Evolutionary conservation across 208 protist genomes (phyloP), one percentile per base, ranked within the genome.

Genomic region (Leptomonas seymouri): DNA sequence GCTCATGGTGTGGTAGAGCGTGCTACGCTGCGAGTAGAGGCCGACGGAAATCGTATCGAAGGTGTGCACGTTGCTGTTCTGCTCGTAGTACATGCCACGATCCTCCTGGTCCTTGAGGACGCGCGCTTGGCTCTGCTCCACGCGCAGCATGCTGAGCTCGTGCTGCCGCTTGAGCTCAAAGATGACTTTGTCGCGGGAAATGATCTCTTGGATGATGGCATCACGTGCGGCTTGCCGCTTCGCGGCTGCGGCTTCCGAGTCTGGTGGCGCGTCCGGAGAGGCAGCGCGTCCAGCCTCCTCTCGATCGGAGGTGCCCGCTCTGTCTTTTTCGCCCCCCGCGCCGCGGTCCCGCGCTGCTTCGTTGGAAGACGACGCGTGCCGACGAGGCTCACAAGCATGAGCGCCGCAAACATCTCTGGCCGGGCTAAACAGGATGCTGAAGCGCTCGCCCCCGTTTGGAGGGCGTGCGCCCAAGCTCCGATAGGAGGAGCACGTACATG

Each of bases 131-230:
- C 90, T 84, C 64, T 96, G 87, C 73, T 94, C 82, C 15, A 96
- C 87, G 21, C 91, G 86, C 20, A 93, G 84, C 91, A 96, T 96
- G 69, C 84, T 93, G 12, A 96, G 87, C 81, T 96, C 91, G 54
- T 96, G 91, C 70, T 94, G 87, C 11, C 91, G 84, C 67, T 96
- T 96, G 39, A 96, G 71, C 44, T 94, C 87, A 73, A 96, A 96
- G 48, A 96, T 78, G 25, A 93, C 87, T 77, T 93, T 96, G 67
- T 96, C 91, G n/a, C 79, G 81, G 15, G 79, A 85, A 16, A 96
- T 57, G 36, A 96, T 92, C 42, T 84, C 87, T 20, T 54, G 54
- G 36, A 96, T 96, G 27, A 96, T 71, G 25, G 70, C 76, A 25
- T 93, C 85, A 15, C 90, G 76, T 16, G 83, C 81, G 18, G 27